Percentiles rank a stretch among this genome's conserved stretches.
phyloP scores from a whole-genome alignment of 2,329 filamentous ascomycete genomes.

The Diplodia scrobiculata region DNA sequence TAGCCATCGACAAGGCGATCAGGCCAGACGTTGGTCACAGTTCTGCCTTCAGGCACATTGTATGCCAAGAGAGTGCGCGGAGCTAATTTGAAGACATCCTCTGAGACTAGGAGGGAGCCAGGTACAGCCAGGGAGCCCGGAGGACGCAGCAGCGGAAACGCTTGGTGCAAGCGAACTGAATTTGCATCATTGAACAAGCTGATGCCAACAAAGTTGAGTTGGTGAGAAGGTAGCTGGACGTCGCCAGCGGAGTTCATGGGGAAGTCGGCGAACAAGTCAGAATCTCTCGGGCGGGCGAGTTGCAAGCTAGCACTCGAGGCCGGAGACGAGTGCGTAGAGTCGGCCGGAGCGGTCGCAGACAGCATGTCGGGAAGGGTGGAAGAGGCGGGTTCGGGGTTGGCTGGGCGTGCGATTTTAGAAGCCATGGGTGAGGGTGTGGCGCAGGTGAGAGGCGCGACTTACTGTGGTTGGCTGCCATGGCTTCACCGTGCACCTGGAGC shows the following conservation, averaged over 20 bases:
- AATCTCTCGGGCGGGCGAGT: background rate
- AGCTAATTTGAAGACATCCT: background rate
- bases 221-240: background rate
- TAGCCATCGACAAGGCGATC: background rate
- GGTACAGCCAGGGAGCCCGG: no score
- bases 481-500: conserved; percentile 7
- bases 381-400: background rate
- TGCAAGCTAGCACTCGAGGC: background rate
- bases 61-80: background rate
- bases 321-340: background rate
- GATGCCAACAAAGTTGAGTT: background rate
- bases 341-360: background rate
- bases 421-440: background rate
- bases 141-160: background rate
- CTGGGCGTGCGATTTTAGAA: background rate
- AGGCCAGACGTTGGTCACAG: conserved; percentile 2
- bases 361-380: background rate
- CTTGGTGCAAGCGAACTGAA: background rate
- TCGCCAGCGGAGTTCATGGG: background rate
- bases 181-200: background rate
- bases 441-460: background rate
- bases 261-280: background rate
- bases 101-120: background rate
- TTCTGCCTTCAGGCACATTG: background rate
- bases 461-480: conserved; percentile 8